These are phyloP conservation scores for Talaromyces stipitatus DNA, from an alignment of 495 filamentous ascomycete genomes.

Conservation along the genomic window DNA sequence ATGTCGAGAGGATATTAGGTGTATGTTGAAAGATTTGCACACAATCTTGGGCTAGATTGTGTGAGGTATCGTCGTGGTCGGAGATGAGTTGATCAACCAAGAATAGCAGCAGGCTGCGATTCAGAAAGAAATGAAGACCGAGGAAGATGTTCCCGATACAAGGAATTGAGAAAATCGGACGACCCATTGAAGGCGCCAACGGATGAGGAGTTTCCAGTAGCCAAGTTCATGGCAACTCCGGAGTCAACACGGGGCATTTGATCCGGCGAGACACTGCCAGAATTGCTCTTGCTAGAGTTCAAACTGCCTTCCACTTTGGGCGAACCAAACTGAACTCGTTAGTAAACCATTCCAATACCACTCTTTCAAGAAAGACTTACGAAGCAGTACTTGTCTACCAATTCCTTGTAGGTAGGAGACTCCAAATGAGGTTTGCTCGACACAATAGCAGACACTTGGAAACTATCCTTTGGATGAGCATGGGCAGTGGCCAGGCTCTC, in stretches of 20 bases:
- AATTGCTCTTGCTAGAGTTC: background rate
- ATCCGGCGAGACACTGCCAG: background rate
- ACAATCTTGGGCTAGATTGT: background rate
- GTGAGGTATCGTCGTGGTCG: background rate
- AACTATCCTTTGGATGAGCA: slow-evolving; percentile 8
- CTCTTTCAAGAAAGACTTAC: slow-evolving; percentile 57
- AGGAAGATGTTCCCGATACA: background rate
- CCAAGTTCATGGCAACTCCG: slow-evolving; percentile 3
- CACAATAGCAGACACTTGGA: slow-evolving; percentile 41
- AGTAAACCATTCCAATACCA: slow-evolving; percentile 15
- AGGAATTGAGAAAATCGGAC: background rate
- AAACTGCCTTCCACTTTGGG: slow-evolving; percentile 19
- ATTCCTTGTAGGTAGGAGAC: slow-evolving; percentile 83
- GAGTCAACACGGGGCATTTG: slow-evolving; percentile 2
- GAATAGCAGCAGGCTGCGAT: slow-evolving; percentile 2
- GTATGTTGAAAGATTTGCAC: background rate
- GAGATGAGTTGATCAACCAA: background rate
- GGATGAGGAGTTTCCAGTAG: background rate
- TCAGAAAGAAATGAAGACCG: background rate
- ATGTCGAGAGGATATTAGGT: background rate
- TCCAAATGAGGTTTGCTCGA: slow-evolving; percentile 62
- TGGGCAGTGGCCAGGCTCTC: slow-evolving; percentile 1
- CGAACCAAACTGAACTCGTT: slow-evolving; percentile 41
- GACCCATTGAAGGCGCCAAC: slow-evolving; percentile 1
- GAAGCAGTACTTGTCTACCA: slow-evolving; percentile 97